Evolutionary conservation across 257 asterid genomes (phyloP), one percentile per base, ranked within the genome.

Genomic region (Hygrophila difformis): DNA sequence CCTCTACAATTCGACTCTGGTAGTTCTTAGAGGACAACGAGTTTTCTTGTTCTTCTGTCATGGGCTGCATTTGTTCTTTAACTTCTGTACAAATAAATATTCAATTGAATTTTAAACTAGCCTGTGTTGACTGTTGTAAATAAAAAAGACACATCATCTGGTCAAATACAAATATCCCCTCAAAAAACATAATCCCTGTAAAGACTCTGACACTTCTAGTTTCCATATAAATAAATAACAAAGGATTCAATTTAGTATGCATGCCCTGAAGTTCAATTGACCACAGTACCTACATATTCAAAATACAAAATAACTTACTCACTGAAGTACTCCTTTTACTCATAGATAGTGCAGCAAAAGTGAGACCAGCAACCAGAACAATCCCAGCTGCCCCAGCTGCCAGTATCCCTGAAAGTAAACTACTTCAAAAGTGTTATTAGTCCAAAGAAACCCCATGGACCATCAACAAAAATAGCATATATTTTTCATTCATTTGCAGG

Each of bases 301-400:
- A 48, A 36, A 37, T 33, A 29, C 11, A 28, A 47, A 46, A 18
- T 51, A 55, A 39, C 44, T 26, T 39, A 63, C 93, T 71, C 76
- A 86, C 99, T 52, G 87, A 43, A 39, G 66, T 63, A 47, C 66
- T 72, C 49, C 63, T 78, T 15, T 57, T 86, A 71, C 85, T 63
- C 28, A 80, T 41, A 29, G 96, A 67, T 42, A 82, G 52, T 20
- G 87, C 84, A 33, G 89, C 84, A 64, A 72, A 72, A 38, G 84
- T 63, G 62, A 91, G 67, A 53, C 96, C 95, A 23, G 81, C 83
- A 17, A 91, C 74, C 49, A 91, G 75, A 68, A 86, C 43, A 51
- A 74, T 39, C 56, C 84, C 93, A 2, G 94, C 82, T 61, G 74
- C 77, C 61, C 95, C 95, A 40, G 81, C 85, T 39, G 78, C 78